Conservation (phyloP, 2,329 filamentous ascomycete species). For the Nemania sp. region DNA sequence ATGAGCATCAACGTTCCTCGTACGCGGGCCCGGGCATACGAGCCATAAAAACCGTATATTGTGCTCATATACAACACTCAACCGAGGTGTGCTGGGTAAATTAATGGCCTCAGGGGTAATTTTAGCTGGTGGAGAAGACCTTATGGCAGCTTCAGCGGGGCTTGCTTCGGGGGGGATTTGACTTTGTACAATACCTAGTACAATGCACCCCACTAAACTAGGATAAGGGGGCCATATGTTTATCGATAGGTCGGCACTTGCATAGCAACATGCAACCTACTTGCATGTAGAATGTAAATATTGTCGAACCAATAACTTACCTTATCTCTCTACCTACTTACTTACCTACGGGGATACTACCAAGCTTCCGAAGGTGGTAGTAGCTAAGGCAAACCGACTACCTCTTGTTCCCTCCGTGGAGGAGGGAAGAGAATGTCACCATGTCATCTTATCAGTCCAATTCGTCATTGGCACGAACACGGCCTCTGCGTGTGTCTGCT, state of each 20-base stretch:
- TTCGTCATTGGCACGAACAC: slow-evolving; percentile 49
- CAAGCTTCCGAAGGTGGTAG: too few relatives aligned
- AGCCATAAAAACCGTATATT: slow-evolving; percentile 14
- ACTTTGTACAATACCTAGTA: too few relatives aligned
- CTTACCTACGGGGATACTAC: background rate
- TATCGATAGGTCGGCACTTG: slow-evolving; percentile 22
- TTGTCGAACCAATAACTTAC: slow-evolving; percentile 1
- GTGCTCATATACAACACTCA: slow-evolving; percentile 2
- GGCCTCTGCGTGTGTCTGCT: slow-evolving; percentile 45
- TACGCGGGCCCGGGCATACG: background rate
- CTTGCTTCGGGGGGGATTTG: too few relatives aligned
- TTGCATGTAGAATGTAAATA: slow-evolving; percentile 32
- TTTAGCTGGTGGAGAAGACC: background rate
- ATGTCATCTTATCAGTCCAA: slow-evolving; percentile 52
- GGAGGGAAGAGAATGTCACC: slow-evolving; percentile 43
- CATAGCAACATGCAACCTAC: slow-evolving; percentile 28
- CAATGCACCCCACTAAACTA: too few relatives aligned
- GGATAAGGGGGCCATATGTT: background rate
- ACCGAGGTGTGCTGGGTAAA: background rate
- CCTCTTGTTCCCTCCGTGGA: background rate
- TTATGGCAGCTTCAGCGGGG: background rate
- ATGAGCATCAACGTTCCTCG: background rate
- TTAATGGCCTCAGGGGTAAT: background rate
- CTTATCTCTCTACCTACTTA: too few relatives aligned
- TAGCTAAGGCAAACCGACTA: background rate